A percentile compares a stretch with the other conserved stretches of the same genome.
These are phyloP conservation scores for Amylostereum areolatum DNA, from an alignment of 1,284 basidiomycete species.

Conservation along the genomic window DNA sequence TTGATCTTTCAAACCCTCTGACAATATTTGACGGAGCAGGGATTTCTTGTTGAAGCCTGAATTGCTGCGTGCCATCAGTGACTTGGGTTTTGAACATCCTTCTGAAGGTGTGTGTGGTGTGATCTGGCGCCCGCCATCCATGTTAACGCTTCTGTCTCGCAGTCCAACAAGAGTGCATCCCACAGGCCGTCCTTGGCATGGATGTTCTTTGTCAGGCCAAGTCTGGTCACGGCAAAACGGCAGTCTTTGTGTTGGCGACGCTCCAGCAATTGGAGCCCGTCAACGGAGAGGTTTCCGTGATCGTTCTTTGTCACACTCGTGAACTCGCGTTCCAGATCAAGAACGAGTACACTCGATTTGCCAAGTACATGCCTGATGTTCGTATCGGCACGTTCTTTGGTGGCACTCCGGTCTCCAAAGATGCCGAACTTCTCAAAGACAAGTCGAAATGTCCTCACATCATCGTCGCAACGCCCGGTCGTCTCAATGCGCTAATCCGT, in stretches of 20 bases:
- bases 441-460: conserved; percentile 99
- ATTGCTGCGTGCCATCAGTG: conserved; percentile 94
- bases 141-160: conserved; percentile 4
- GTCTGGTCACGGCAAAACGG: conserved; percentile 99
- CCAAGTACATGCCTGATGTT: conserved; percentile 99
- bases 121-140: background rate
- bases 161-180: conserved; percentile 99
- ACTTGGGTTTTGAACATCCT: conserved; percentile 99
- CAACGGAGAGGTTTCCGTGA: conserved; percentile 95
- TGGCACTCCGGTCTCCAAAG: conserved; percentile 92
- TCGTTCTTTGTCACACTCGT: conserved; percentile 98
- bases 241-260: conserved; percentile 97
- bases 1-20: conserved; percentile 9
- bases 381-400: conserved; percentile 98
- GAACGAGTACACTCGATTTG: conserved; percentile 99
- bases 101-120: conserved; percentile 77
- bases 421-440: conserved; percentile 91
- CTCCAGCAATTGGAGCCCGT: conserved; percentile 98
- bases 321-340: conserved; percentile 99
- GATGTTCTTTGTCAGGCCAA: conserved; percentile 99
- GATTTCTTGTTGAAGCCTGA: conserved; percentile 98
- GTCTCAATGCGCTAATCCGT: conserved; percentile 86
- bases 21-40: conserved; percentile 33
- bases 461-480: conserved; percentile 96
- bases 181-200: conserved; percentile 99